Base-by-base conservation (phyloP, 2,329 filamentous ascomycete genomes). In the Rugonectria rugulosa region DNA sequence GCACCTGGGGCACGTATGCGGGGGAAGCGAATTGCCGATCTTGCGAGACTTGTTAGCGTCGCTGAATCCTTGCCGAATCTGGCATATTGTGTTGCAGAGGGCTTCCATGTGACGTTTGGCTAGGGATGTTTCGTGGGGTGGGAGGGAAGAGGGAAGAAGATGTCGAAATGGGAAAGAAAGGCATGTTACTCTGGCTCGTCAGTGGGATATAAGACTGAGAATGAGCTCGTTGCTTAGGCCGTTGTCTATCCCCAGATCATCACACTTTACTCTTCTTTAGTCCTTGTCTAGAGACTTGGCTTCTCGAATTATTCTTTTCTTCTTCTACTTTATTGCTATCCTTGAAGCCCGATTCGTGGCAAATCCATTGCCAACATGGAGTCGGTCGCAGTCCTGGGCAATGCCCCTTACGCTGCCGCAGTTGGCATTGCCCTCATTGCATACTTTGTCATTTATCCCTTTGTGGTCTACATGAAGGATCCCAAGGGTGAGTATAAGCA, bases 401-500 rank as follows among this genome's bases (percentile, higher is more conserved):
- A 50, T 14, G 43, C 55, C 20, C 61, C 61, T 15, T 64, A 63
- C n/a, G 60, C 61, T 15, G 44, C 50, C 2, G 43, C 49, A 7
- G 26, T 64, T 2, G 60, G 53, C 3, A 9, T 57, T 3, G 45
- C 47, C 2, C 46, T 57, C 0, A 3, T 60, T 34, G 19, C 43
- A 20, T 64, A 63, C 52, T 57, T 61, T 10, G 0, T 64, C 14
- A 27, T 63, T 5, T 64, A 56, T 17, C 62, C 61, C 0, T 44
- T 60, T 2, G 27, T 64, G 4, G 32, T 54, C 2, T 63, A 63
- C 9, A 36, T 60, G 2, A 29, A 40, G 12, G 61, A 77, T 88
- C 20, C 62, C 7, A 73, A 66, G 3, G 72, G 71, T 11, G 26
- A 47, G 31, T 2, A 17, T 20, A 15, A n/a, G n/a, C n/a, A n/a